Base-by-base conservation (phyloP, 2,329 filamentous ascomycete genomes). In the Lachnellula arida region DNA sequence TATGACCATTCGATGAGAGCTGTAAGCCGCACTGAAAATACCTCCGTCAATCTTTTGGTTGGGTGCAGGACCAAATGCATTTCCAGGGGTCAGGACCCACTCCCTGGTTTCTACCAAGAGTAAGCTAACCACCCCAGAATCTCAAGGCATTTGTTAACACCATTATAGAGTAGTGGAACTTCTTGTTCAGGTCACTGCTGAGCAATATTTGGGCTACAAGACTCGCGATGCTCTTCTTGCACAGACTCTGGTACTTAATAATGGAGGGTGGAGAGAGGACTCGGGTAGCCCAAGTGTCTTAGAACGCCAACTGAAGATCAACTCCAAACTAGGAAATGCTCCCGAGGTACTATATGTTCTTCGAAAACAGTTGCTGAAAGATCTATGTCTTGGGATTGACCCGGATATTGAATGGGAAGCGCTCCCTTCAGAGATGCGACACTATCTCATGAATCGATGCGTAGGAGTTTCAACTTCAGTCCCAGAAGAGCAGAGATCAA, bases 341-440 rank as follows among this genome's bases (percentile, higher is more conserved):
- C 6, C 43, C 9, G 47, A 47, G 4, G 39, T 58, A 8, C 32
- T 37, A 3, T 14, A 39, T n/a, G 46, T 49, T n/a, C 51, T 62
- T 11, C 39, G 39, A 23, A 58, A 53, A 60, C 74, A 78, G 17
- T 64, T 79, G 0, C 65, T 81, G 15, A 70, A 71, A 17, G 71
- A 76, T 49, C 66, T 79, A 8, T 79, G 76, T 53, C 67, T 81
- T 25, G 79, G 78, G 0, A 72, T 79, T 22, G 72, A 80, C 42
- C 72, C 71, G 48, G 77, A 81, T 51, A 71, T 71, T 9, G 71
- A 78, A 37, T 81, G 78, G 77, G 78, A 81, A 28, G 68, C 65
- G 17, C 65, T 81, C 19, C 75, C 78, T 1, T 64, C 70, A 19
- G 68, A 73, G 5, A 70, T 80, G 49, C 71, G 78, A 23, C 64